phyloP scores from a whole-genome alignment of 768 basidiomycete genomes.

The Psilocybe subaeruginosa region DNA sequence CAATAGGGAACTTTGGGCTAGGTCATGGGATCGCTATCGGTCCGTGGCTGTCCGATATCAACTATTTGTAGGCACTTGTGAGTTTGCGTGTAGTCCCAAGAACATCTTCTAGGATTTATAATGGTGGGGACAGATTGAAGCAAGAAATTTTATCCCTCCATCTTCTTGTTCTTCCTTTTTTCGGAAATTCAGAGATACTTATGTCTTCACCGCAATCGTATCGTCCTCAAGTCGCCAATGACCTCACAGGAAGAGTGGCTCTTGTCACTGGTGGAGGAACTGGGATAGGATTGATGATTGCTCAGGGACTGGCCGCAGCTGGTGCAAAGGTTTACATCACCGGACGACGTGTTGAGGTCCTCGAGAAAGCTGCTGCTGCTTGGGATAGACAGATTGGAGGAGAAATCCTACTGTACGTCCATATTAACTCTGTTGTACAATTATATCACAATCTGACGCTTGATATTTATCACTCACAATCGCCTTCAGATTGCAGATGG shows the following conservation, averaged over 20 bases:
- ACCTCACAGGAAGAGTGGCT: constrained; percentile 60
- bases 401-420: constrained; percentile 57
- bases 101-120: neutral
- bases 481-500: constrained; percentile 59
- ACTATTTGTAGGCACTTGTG: neutral
- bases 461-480: constrained; percentile 15
- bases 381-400: constrained; percentile 54
- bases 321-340: constrained; percentile 85
- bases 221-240: constrained; percentile 41
- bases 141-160: constrained; percentile 41
- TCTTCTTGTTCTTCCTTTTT: neutral
- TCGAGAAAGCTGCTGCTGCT: constrained; percentile 55
- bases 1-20: neutral
- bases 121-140: neutral
- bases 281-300: constrained; percentile 65
- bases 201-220: constrained; percentile 26
- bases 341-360: constrained; percentile 65
- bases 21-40: neutral
- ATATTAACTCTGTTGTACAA: neutral
- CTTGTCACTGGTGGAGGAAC: constrained; percentile 59
- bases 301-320: constrained; percentile 72
- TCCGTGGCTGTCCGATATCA: neutral
- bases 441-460: neutral
- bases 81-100: neutral
- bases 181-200: constrained; percentile 6